Conservation (phyloP, 1,284 basidiomycete species). For the Cryptococcus wingfieldii region DNA sequence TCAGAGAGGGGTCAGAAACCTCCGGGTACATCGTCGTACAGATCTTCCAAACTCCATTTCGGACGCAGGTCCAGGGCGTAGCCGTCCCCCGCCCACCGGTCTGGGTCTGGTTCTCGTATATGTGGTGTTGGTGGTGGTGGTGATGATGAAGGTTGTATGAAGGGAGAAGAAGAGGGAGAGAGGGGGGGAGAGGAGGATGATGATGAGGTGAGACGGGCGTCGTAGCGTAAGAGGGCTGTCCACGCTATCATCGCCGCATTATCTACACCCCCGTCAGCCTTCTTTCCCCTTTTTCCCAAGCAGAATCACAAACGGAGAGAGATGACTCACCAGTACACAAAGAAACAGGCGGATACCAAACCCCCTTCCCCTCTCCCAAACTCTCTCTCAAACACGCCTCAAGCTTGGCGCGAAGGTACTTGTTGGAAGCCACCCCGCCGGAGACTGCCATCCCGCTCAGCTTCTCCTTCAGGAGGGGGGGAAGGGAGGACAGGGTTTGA, state of each 20-base stretch:
- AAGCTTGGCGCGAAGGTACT: constrained; percentile 60
- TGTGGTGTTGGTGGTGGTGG: no score
- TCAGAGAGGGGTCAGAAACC: no score
- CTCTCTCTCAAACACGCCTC: not conserved
- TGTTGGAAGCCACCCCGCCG: constrained; percentile 86
- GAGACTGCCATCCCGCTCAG: constrained; percentile 67
- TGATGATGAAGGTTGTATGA: no score
- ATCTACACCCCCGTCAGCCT: constrained; percentile 53
- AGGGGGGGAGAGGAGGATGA: no score
- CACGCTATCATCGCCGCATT: constrained; percentile 94
- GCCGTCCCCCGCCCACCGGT: not conserved
- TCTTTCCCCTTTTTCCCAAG: not conserved
- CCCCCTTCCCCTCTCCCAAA: not conserved
- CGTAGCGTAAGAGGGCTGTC: constrained; percentile 76
- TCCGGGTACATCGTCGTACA: constrained; percentile 53
- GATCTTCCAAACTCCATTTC: constrained; percentile 50
- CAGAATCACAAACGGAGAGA: not conserved
- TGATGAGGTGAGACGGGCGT: constrained; percentile 35
- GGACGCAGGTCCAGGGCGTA: constrained; percentile 42
- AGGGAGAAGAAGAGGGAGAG: no score
- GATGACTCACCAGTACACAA: constrained; percentile 69
- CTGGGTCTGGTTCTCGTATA: no score
- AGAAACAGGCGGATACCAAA: constrained; percentile 63
- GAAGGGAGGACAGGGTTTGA: constrained; percentile 56
- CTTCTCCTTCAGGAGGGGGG: constrained; percentile 25